Conservation (phyloP, 1,139 yeast genomes). For the Yamadazyma pseudoaaseri region DNA sequence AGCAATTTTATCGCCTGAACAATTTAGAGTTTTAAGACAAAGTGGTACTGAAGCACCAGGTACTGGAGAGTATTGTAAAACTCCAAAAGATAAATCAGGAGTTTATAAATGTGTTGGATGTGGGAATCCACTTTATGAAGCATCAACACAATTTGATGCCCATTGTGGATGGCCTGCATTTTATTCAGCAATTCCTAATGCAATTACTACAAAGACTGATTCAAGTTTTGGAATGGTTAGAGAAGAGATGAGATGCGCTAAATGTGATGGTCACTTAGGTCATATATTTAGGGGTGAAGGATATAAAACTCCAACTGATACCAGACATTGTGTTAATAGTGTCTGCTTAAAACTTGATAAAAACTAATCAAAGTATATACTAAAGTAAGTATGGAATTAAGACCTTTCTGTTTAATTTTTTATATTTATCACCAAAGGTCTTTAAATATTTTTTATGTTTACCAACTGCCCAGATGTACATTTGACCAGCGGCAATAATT, state of each 20-base stretch:
- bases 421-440: constrained; percentile 75
- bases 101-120: constrained; percentile 86
- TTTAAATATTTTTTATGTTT: constrained; percentile 66
- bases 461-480: constrained; percentile 77
- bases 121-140: constrained; percentile 70
- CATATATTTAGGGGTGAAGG: constrained; percentile 97
- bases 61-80: constrained; percentile 65
- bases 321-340: constrained; percentile 93
- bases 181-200: constrained; percentile 82
- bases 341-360: constrained; percentile 62
- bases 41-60: constrained; percentile 84
- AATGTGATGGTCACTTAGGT: constrained; percentile 94
- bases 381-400: constrained; percentile 47
- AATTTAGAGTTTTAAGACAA: constrained; percentile 74
- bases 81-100: constrained; percentile 50
- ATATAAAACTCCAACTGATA: constrained; percentile 83
- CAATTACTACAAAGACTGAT: constrained; percentile 65
- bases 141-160: constrained; percentile 79
- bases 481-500: constrained; percentile 70
- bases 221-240: constrained; percentile 69
- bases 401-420: constrained; percentile 63
- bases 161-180: constrained; percentile 99
- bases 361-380: constrained; percentile 1
- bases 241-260: constrained; percentile 82
- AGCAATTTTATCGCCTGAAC: constrained; percentile 73